Base-by-base conservation (phyloP, 73 alveolate species). In the Blepharisma japonicum region DNA sequence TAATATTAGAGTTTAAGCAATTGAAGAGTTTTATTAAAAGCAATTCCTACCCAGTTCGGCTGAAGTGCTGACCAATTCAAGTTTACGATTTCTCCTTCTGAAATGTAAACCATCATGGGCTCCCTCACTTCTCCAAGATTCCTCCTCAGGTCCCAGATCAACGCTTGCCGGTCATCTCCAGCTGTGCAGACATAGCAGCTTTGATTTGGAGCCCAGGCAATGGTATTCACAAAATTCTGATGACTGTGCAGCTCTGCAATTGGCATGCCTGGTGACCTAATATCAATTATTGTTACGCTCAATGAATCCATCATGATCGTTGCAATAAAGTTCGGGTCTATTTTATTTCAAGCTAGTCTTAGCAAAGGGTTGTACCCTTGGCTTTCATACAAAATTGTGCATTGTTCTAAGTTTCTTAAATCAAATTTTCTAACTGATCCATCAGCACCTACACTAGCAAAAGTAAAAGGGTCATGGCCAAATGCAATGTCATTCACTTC, bases 361-460 rank as follows among this genome's bases (percentile, higher is more conserved):
- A 92, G 87, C 53, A 96, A 81, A 18, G 99, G 98, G 32, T 39
- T 72, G 54, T 86, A 61, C 56, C 89, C 91, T 78, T 89, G 92
- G 14, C 93, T 86, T 77, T 96, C 98, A 85, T 89, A 96, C 6
- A 96, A 80, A 51, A 96, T 93, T 7, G 99, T 92, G 45, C 98
- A 93, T 77, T 94, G 98, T 67, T 95, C 98, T 23, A 95, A 83
- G 71, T 86, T 79, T n/a, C 80, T 80, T 32, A 85, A 79, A 77
- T 96, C 99, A 81, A 96, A 96, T 61, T 87, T 84, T 77, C 99
- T 84, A 46, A 94, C 95, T 18, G 98, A 93, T 5, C 99, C 99
- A 86, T 96, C 99, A 6, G 98, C 99, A 25, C 99, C 99, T 0
- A 94, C 98, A 8, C 98, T 90, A 18, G 98, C 98, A 86, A 96